Conservation (phyloP, 768 basidiomycete genomes). For the Lactarius quietus region DNA sequence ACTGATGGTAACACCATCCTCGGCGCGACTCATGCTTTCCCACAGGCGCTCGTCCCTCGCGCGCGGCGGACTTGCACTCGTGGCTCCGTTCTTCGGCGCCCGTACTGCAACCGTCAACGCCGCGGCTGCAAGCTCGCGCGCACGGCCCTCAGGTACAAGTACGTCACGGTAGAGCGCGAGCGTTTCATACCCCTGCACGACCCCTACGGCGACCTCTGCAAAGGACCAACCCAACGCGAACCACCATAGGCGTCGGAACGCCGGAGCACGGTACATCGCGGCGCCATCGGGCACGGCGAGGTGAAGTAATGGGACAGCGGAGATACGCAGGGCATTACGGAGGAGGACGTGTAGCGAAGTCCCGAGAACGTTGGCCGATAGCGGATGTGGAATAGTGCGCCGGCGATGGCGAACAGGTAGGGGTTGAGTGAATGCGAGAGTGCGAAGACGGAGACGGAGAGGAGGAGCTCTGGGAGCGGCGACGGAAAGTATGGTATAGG, state of each 20-base stretch:
- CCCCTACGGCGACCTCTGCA: slow-evolving; percentile 60
- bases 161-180: slow-evolving; percentile 67
- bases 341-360: slow-evolving; percentile 48
- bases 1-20: neutral
- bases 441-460: slow-evolving; percentile 59
- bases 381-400: slow-evolving; percentile 34
- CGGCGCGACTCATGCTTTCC: slow-evolving; percentile 18
- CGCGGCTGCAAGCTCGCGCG: slow-evolving; percentile 39
- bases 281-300: slow-evolving; percentile 44
- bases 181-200: slow-evolving; percentile 68
- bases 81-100: slow-evolving; percentile 20
- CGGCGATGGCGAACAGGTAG: slow-evolving; percentile 42
- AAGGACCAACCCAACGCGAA: slow-evolving; percentile 71
- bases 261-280: slow-evolving; percentile 52
- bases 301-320: slow-evolving; percentile 50
- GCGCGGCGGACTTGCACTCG: slow-evolving; percentile 9
- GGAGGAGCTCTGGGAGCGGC: slow-evolving; percentile 62
- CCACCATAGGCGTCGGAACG: slow-evolving; percentile 74
- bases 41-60: slow-evolving; percentile 12
- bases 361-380: slow-evolving; percentile 36
- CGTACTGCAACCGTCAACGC: slow-evolving; percentile 15
- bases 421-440: slow-evolving; percentile 51
- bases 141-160: slow-evolving; percentile 47
- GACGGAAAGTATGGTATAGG: slow-evolving; percentile 52
- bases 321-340: slow-evolving; percentile 51